Conservation (phyloP, 208 protist species). For the Wallacemonas sp. region DNA sequence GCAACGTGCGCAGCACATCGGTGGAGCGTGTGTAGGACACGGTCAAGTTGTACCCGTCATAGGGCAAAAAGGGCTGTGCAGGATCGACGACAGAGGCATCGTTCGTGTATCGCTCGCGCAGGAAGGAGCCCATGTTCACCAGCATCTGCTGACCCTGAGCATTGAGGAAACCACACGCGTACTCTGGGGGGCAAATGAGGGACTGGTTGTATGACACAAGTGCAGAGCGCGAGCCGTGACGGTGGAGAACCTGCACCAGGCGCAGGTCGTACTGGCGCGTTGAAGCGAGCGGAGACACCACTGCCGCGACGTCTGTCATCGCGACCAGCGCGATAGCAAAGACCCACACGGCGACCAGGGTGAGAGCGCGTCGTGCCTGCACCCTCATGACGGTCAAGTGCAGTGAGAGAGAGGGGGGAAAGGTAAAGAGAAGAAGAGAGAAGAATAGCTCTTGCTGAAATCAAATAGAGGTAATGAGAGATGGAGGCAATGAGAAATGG, state of each 20-base stretch:
- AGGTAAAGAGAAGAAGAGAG: no score
- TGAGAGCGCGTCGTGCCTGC: no score
- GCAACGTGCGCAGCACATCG: constrained; percentile 45
- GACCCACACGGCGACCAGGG: no score
- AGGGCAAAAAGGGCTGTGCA: constrained; percentile 24
- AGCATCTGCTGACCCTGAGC: constrained; percentile 33
- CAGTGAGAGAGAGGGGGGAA: no score
- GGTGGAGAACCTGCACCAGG: constrained; percentile 43
- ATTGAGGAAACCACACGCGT: constrained; percentile 45
- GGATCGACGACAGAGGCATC: constrained; percentile 15
- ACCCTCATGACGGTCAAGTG: no score
- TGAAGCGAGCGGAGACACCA: background rate
- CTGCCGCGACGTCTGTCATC: background rate
- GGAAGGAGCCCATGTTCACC: constrained; percentile 33
- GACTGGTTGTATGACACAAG: constrained; percentile 36
- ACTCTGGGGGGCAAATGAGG: constrained; percentile 32
- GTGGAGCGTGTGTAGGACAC: constrained; percentile 36
- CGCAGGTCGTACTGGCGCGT: constrained; percentile 13
- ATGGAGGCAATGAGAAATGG: no score
- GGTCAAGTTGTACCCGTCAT: constrained; percentile 32
- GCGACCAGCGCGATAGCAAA: background rate
- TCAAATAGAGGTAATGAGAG: no score
- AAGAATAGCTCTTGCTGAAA: no score
- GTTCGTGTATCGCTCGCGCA: constrained; percentile 33
- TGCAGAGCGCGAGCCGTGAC: constrained; percentile 41